Base-by-base conservation (phyloP, 345 rosid genomes). In the Citrus australasica region DNA sequence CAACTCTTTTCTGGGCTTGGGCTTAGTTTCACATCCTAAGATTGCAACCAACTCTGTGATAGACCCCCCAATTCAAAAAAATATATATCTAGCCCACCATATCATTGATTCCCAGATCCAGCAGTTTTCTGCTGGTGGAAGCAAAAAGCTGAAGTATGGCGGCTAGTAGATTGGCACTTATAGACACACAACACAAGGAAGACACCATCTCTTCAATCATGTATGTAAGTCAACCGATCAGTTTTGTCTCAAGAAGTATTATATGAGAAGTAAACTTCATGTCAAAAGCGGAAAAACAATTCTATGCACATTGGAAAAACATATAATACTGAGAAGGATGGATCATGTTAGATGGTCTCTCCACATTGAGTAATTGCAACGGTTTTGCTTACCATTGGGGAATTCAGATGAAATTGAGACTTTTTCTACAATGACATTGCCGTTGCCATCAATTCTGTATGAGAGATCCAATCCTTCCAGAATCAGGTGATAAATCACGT, bases 391-490 rank as follows among this genome's bases (percentile, higher is more conserved):
- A 67, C 69, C 65, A 19, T 24, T 65, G 13, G 67, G 30, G 58
- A 32, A 25, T 22, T 48, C 79, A 4, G 83, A 62, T 69, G 88
- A 81, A 61, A 82, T 61, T 28, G 40, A 42, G 35, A 86, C 91
- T 71, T 84, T 83, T 75, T 90, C 93, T 62, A 90, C 93, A 24
- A 86, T 73, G 24, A 93, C 92, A 87, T 88, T 87, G 73, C 92
- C 85, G 48, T 83, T 66, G 59, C 56, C 9, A 77, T 89, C 86
- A n/a, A 95, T 93, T 83, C 79, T 70, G 89, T 95, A 95, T 6
- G 92, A 86, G 80, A 93, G 83, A 78, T 93, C 93, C 63, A 91
- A 81, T 64, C 92, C 93, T 81, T 92, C 99, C 87, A 93, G 83
- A 75, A 85, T 66, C 75, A 93, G 86, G 85, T 92, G 99, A 84